Base-by-base conservation (phyloP, 805 yeast genomes). In the Lipomyces chichibuensis region DNA sequence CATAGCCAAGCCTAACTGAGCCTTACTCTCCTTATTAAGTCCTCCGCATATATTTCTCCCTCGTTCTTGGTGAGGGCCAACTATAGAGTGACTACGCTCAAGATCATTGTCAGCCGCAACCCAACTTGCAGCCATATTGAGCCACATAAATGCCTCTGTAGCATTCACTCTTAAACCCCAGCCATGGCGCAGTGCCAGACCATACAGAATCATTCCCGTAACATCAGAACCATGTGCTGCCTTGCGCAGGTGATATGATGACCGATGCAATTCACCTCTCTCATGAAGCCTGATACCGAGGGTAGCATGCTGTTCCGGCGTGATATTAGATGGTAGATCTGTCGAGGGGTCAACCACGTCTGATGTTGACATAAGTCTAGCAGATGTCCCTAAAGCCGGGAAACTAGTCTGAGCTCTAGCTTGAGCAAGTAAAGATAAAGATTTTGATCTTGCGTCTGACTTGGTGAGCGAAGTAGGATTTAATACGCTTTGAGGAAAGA, bases 151-250 rank as follows among this genome's bases (percentile, higher is more conserved):
- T 2, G 92, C 84, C 60, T 82, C 84, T 23, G 77, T 72, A 53
- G 84, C 83, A 73, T 88, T 88, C 63, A 81, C 82, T 23, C 84
- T 80, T 11, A 88, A 85, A 0, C 95, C 95, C 75, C 86, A 87
- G 0, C 94, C 95, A 65, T 83, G 79, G 60, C 89, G 79, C 29
- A 90, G 77, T 0, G 92, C 88, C 70, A 88, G 75, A 0, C 91
- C 91, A 73, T 89, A 90, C 37, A 88, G 75, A 58, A 86, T 81
- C 88, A 86, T 88, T 0, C 92, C 96, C 56, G 87, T 85, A 68
- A 80, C 81, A 69, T 84, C 82, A 7, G 91, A 90, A n/a, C 80
- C 77, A 63, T 81, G 81, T 4, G 93, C 89, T 1, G 91, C 89
- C 37, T 83, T 80, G 69, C 85, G 87, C 63, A 90, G 78, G 71